Evolutionary conservation across 2,329 filamentous ascomycete genomes (phyloP), one percentile per base, ranked within the genome.

Genomic region (Ilyonectria sp.): DNA sequence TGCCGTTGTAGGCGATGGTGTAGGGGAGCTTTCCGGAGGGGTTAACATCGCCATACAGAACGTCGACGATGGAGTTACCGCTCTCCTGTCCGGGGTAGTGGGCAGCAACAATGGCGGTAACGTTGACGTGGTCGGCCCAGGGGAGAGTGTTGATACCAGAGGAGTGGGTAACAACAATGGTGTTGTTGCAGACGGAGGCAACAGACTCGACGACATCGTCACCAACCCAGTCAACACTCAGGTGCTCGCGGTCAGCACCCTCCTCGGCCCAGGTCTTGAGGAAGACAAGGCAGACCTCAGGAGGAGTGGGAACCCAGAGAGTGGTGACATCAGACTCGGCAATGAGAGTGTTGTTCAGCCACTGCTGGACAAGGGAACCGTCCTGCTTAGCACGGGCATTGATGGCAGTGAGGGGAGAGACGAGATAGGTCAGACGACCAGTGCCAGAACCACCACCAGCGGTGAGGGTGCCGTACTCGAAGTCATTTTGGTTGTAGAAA

Each of bases 81-180:
- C 90, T 90, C 80, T 93, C 91, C 74, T 93, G 90, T 9, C 92
- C 92, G 0, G 92, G 92, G 15, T 93, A 86, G 77, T 93, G 90
- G 33, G 91, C 91, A 35, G 92, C 86, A 23, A 93, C 79, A 13
- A 93, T 87, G 35, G 89, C 87, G 67, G 91, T 92, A 70, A 93
- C 90, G 21, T 89, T 87, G 1, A 89, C 86, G 7, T 91, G 84
- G 69, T 92, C 85, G 69, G 91, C 87, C 90, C 90, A 94, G 29
- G 87, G 82, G 65, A 93, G 90, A 73, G 93, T 84, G 17, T 91
- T 80, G 63, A 93, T 86, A 0, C 91, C 92, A 6, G 93, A 91
- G 0, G 90, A 92, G 78, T 93, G 91, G 1, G 91, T 84, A 1
- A 93, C 84, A 0, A 93, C 91, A 0, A 93, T 81, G 17, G 92